Evolutionary conservation across 495 filamentous ascomycete species (phyloP).

Genomic region (Penicillium pancosmium): DNA sequence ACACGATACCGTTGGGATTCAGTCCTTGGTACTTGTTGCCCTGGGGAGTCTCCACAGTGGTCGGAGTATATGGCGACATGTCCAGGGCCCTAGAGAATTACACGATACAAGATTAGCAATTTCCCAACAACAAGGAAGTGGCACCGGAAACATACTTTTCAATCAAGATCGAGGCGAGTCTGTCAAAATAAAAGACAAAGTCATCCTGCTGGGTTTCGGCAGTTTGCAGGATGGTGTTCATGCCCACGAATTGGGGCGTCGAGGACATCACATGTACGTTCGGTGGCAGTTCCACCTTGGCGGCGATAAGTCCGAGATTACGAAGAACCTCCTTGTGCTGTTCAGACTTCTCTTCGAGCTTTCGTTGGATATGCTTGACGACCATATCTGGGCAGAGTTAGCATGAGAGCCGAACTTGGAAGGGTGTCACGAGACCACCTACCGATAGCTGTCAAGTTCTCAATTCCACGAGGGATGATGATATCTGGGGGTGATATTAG

Average conservation of each 20-base stretch:
- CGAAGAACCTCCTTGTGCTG: conserved; percentile 76
- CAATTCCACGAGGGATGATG: conserved; percentile 90
- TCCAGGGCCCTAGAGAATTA: conserved; percentile 64
- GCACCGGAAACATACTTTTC: conserved; percentile 69
- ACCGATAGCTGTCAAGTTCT: conserved; percentile 92
- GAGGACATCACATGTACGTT: conserved; percentile 72
- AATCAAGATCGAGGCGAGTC: conserved; percentile 78
- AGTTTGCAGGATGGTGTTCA: conserved; percentile 89
- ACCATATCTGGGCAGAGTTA: conserved; percentile 69
- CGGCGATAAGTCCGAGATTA: conserved; percentile 67
- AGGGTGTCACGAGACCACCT: conserved; percentile 26
- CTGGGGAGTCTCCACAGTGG: conserved; percentile 68
- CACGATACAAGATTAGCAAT: conserved; percentile 10
- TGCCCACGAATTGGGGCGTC: conserved; percentile 77
- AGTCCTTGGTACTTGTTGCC: conserved; percentile 70
- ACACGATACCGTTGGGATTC: conserved; percentile 65
- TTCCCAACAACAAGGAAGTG: no score
- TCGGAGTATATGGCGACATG: conserved; percentile 63
- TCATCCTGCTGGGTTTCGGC: conserved; percentile 80
- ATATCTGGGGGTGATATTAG: conserved; percentile 63
- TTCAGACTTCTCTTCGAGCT: conserved; percentile 80
- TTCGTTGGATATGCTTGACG: conserved; percentile 82
- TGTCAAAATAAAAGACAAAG: conserved; percentile 96
- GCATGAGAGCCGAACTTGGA: not conserved
- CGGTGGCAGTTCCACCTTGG: conserved; percentile 69